Evolutionary conservation across 148 eudicot species (phyloP), one percentile per base, ranked within the genome.

Genomic region (Chenopodium formosanum): DNA sequence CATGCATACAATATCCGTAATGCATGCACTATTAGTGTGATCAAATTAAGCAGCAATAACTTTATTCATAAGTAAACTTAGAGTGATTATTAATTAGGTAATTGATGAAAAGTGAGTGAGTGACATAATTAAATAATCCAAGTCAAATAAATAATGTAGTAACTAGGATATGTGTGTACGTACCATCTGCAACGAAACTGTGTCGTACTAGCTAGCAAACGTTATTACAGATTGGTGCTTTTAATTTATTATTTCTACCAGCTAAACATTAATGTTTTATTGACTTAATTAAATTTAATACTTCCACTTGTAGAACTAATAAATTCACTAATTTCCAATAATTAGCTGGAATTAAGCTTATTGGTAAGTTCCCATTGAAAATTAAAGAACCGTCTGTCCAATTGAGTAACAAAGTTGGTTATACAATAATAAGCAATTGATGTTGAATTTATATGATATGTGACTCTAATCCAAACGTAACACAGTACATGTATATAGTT

Each of bases 1-100:
- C 32, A 22, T 44, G 60, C 17, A 22, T 73, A 47, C 31, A 73
- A 47, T 73, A 73, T 48, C 76, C 58, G 25, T 13, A 23, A 73
- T 23, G 58, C 76, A 23, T 46, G 76, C 60, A 73, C 58, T 32
- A 48, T 47, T 73, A 47, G 60, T 73, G 76, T 48, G 76, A 22
- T 46, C 9, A 46, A 72, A 16, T 9, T 0, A 44, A 40, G 52
- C 9, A n/a, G 7, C 53, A 73, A 47, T n/a, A n/a, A 2, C 13
- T 23, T n/a, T 22, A 47, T 14, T 44, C 40, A 23, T n/a, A 47
- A 20, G 23, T 13, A 47, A 73, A 46, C 23, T 22, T 40, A 40
- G 6, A 40, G 44, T 40, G 6, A 40, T 40, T 6, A 40, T 5
- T 40, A 73, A 47, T 23, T 73, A 47, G 25, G 13, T 47, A 46